Evolutionary conservation across 495 filamentous ascomycete species (phyloP), one percentile per base, ranked within the genome.

Genomic region (Trichoderma reesei): DNA sequence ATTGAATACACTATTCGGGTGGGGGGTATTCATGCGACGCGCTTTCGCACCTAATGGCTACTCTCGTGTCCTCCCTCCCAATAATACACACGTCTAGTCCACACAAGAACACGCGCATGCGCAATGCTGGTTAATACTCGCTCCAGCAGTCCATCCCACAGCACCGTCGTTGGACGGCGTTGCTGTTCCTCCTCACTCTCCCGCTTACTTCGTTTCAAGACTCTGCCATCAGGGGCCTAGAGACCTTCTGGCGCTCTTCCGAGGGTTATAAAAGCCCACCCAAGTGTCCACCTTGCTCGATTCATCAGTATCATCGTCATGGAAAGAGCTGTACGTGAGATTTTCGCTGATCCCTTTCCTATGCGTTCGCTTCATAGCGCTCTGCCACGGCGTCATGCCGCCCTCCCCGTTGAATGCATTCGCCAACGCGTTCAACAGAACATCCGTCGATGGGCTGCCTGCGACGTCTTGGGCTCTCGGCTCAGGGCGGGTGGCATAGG

Each of bases 11-110:
- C 10, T 33, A 33, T 33, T 56, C 51, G 26, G 10, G 16, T n/a
- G 20, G 20, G 18, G 20, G 51, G 31, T 56, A 34, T 56, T 56
- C 11, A 56, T 56, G 8, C 20, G 51, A 56, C 51, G 34, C 51
- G 20, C 51, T 34, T 56, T 56, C 51, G 51, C 51, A 56, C 51
- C 26, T 56, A 56, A 10, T 56, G 33, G 51, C 51, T 56, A 56
- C 51, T 56, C 20, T 34, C 18, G 51, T 33, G 51, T 31, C 51
- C 34, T 34, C 51, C 51, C 51, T 14, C 51, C 51, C 20, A 56
- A 56, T 34, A 56, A 56, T 48, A 56, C 51, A 56, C 51, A 56
- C 14, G 51, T 56, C 51, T 56, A 56, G 34, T 33, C 20, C 44
- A 56, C 51, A 56, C 26, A 56, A 56, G 31, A 33, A 56, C 51